Conservation (phyloP, 345 rosid genomes). For the Pugionium cornutum region DNA sequence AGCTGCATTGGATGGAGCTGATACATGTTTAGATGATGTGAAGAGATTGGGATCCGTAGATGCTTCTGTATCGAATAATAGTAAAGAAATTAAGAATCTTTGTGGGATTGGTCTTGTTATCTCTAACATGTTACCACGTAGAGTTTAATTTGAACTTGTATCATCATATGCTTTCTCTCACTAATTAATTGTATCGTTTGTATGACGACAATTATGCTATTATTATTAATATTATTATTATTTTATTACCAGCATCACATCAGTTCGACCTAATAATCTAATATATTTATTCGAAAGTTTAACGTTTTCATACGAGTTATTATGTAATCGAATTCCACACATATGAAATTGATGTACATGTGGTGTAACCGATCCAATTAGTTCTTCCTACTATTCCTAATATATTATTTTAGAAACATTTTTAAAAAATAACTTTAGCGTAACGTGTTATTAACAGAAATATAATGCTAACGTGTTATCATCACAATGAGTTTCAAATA, state of each 20-base stretch:
- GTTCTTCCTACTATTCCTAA: too few relatives aligned
- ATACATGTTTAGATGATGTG: constrained; percentile 36
- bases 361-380: too few relatives aligned
- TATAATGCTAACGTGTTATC: too few relatives aligned
- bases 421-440: too few relatives aligned
- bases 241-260: too few relatives aligned
- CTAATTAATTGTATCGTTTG: constrained; percentile 19
- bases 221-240: background rate
- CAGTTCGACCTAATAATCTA: too few relatives aligned
- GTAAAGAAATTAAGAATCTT: constrained; percentile 31
- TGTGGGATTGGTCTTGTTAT: constrained; percentile 42
- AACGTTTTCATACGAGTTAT: background rate
- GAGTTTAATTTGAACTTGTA: constrained; percentile 16
- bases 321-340: too few relatives aligned
- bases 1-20: constrained; percentile 39
- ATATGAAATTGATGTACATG: too few relatives aligned
- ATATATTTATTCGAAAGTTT: background rate
- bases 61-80: constrained; percentile 32
- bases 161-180: constrained; percentile 20
- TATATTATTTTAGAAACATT: too few relatives aligned
- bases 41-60: constrained; percentile 36
- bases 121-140: constrained; percentile 38
- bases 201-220: constrained; percentile 11
- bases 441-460: too few relatives aligned
- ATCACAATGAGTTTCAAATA: too few relatives aligned